Base-by-base conservation (phyloP, 108 stramenopile genomes). In the Nitzschia sp. region DNA sequence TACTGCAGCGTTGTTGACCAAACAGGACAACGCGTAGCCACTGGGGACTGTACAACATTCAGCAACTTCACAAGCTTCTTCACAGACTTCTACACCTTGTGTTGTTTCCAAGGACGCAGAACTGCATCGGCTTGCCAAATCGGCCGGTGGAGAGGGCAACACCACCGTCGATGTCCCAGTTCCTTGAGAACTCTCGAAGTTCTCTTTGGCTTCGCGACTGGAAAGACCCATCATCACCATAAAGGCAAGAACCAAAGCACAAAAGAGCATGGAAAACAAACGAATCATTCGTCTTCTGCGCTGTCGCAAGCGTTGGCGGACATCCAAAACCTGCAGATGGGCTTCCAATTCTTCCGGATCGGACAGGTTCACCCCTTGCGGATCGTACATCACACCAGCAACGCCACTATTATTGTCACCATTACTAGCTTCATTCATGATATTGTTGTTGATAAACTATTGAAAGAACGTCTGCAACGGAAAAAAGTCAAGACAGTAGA, bases 11-110 rank as follows among this genome's bases (percentile, higher is more conserved):
- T 75, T 75, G 43, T 53, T 67, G 40, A n/a, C 41, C 19, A 63
- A 42, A 44, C 73, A 75, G 10, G 73, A 75, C 19, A 75, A 60
- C 3, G 56, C 67, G 12, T 57, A 68, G 25, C 41, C 53, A 15
- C 39, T 25, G 14, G 73, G 73, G 38, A 68, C 44, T 14, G 24
- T 37, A 40, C 73, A 75, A 25, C 73, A 75, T 44, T 75, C 73
- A 10, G 73, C 73, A 17, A 56, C 29, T 38, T 75, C 73, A 63
- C 73, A 75, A 17, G 42, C 51, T 56, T 55, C 46, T 53, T 65
- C 42, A 22, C 73, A 75, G 0, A 21, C 53, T 44, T 56, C 24
- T 14, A 55, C 11, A 11, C 71, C 71, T 46, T 72, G 50, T 41
- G 19, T 10, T 8, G 71, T 22, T 19, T 10, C 3, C 17, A 67